A percentile compares a stretch with the other conserved stretches of the same genome.
phyloP scores from a whole-genome alignment of 169 alveolate genomes.

The Eimeria tenella region DNA sequence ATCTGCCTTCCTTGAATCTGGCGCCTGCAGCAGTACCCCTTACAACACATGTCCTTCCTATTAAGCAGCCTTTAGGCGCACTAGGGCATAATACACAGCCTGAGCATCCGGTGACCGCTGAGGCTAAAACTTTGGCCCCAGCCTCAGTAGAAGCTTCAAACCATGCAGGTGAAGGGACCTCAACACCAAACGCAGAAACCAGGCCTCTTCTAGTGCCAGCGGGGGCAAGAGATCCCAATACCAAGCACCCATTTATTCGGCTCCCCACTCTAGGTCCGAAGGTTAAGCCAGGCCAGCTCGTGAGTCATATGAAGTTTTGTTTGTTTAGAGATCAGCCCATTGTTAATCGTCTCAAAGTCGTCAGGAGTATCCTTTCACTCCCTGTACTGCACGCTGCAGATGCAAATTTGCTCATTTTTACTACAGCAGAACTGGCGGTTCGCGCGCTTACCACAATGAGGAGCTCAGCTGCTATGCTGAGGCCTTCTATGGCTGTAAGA shows the following conservation, averaged over 20 bases:
- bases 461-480: neutral
- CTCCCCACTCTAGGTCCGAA: neutral
- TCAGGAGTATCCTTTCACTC: neutral
- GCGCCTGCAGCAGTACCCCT: no score
- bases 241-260: conserved; percentile 21
- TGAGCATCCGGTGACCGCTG: neutral
- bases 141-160: neutral
- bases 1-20: no score
- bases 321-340: neutral
- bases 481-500: conserved; percentile 6
- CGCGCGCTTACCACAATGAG: conserved; percentile 9
- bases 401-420: neutral
- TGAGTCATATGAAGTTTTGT: neutral
- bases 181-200: neutral
- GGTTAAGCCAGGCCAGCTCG: neutral
- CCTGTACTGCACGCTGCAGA: neutral
- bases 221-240: neutral
- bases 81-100: neutral
- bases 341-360: neutral
- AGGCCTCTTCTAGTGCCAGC: neutral
- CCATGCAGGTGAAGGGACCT: neutral
- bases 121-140: neutral
- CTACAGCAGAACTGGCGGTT: neutral
- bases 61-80: neutral
- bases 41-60: neutral